Percentiles rank a stretch among this genome's conserved stretches.
Conservation (phyloP, 2,329 filamentous ascomycete genomes). For the Triangularia setosa region DNA sequence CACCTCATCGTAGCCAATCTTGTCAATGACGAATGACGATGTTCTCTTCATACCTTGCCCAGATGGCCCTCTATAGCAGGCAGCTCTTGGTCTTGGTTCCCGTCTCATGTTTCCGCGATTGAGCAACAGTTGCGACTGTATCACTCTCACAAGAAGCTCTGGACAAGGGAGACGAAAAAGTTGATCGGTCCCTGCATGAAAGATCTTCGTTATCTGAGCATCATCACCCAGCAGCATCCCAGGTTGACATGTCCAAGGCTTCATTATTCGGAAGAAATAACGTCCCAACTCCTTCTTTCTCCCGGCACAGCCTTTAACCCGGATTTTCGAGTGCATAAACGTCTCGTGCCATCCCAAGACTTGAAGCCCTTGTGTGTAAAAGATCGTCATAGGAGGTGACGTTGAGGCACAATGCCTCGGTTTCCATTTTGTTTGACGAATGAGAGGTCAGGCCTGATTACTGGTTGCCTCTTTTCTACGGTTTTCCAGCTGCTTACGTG, state of each 20-base stretch:
- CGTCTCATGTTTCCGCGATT: background rate
- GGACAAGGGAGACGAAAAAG: background rate
- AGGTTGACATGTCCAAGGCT: background rate
- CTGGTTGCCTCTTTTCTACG: background rate
- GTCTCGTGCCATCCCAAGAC: background rate
- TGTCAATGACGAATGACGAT: background rate
- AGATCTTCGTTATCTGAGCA: background rate
- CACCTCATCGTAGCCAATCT: background rate
- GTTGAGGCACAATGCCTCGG: background rate
- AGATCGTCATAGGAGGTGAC: background rate
- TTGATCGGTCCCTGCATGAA: constrained; percentile 2
- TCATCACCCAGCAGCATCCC: background rate
- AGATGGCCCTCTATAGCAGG: background rate
- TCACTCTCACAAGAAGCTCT: background rate
- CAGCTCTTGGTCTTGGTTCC: background rate
- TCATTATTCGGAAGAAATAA: background rate
- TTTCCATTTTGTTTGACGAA: background rate
- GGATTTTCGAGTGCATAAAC: background rate
- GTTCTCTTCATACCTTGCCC: background rate
- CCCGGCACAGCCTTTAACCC: background rate
- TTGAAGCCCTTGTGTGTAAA: background rate
- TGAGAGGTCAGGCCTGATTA: background rate
- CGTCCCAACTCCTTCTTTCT: background rate
- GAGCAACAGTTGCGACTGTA: background rate
- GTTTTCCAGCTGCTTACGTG: background rate